phyloP scores from a whole-genome alignment of 768 basidiomycete species.

The Kwoniella mangroviensis region DNA sequence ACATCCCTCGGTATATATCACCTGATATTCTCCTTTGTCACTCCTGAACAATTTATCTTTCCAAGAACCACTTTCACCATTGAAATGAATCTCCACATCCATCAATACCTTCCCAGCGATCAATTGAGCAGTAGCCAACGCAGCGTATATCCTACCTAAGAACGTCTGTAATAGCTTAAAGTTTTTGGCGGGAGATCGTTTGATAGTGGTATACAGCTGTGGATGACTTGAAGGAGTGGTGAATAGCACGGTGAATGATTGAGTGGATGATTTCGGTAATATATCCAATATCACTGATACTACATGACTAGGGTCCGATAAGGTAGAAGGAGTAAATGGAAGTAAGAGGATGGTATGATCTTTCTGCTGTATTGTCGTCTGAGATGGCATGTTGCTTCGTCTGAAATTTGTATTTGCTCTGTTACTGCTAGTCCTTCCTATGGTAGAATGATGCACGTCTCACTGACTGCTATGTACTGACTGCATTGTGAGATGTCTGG shows the following conservation, averaged over 20 bases:
- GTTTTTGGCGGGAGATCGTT: constrained; percentile 33
- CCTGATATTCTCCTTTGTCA: constrained; percentile 46
- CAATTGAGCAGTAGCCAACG: constrained; percentile 70
- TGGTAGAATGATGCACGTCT: too few relatives aligned
- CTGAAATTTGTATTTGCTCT: neutral
- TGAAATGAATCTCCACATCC: constrained; percentile 76
- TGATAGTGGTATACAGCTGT: constrained; percentile 32
- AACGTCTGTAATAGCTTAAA: constrained; percentile 77
- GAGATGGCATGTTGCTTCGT: neutral
- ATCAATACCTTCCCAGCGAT: constrained; percentile 71
- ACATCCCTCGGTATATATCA: constrained; percentile 5
- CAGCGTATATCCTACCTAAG: constrained; percentile 79
- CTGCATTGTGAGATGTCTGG: too few relatives aligned
- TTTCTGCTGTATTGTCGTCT: neutral
- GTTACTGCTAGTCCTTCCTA: too few relatives aligned
- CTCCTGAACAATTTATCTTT: constrained; percentile 54
- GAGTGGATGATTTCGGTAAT: constrained; percentile 10
- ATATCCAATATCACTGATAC: constrained; percentile 28
- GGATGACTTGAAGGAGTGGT: constrained; percentile 1
- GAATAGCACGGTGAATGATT: constrained; percentile 29
- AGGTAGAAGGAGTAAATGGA: constrained; percentile 33
- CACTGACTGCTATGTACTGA: too few relatives aligned
- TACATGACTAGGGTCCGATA: constrained; percentile 21
- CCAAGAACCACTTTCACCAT: constrained; percentile 61
- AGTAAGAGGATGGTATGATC: constrained; percentile 38